Conservation (phyloP, 2,329 filamentous ascomycete species). For the Fusarium sp. region DNA sequence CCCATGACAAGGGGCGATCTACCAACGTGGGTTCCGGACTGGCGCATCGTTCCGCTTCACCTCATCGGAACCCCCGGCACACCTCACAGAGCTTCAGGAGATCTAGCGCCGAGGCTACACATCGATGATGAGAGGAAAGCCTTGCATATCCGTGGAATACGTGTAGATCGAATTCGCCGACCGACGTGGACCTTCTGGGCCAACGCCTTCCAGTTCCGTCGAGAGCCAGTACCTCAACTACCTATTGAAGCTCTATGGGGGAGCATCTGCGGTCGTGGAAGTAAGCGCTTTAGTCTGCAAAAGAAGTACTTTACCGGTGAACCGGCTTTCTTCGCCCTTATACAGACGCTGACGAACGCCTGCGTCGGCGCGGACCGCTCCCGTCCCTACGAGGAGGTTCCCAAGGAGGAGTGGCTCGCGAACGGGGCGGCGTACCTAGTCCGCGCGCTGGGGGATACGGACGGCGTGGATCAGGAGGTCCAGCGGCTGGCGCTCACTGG, state of each 20-base stretch:
- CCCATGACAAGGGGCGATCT: conserved; percentile 21
- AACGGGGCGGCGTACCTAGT: conserved; percentile 50
- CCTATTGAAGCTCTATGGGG: conserved; percentile 49
- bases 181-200: conserved; percentile 47
- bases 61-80: conserved; percentile 48
- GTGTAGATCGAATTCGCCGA: conserved; percentile 42
- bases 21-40: conserved; percentile 55
- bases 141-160: conserved; percentile 46
- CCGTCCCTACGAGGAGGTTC: conserved; percentile 41
- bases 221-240: conserved; percentile 10
- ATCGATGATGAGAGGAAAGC: conserved; percentile 41
- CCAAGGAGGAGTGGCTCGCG: conserved; percentile 45
- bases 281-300: conserved; percentile 40
- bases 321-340: conserved; percentile 49
- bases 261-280: conserved; percentile 42
- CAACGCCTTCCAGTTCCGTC: conserved; percentile 48
- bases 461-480: conserved; percentile 37
- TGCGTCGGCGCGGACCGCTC: conserved; percentile 46
- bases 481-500: conserved; percentile 43
- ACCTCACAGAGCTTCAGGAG: conserved; percentile 47
- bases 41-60: conserved; percentile 49
- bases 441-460: conserved; percentile 26
- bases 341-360: conserved; percentile 51
- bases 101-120: conserved; percentile 41
- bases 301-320: conserved; percentile 43